These are phyloP conservation scores for Mitosporidium daphniae DNA, from an alignment of 371 early-diverging fungal genomes.

Conservation along the genomic window DNA sequence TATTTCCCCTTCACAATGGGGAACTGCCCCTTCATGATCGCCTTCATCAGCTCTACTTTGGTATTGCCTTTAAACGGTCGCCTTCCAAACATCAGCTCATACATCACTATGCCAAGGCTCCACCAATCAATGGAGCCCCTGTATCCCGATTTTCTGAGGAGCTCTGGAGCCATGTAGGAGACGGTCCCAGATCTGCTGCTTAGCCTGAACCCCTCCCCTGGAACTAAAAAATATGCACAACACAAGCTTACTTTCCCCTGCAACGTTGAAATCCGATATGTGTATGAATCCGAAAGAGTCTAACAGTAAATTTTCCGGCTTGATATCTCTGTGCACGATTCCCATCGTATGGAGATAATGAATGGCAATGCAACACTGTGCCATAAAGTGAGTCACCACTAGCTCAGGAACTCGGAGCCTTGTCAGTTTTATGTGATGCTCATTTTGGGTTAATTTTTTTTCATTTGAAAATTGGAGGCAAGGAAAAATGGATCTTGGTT, in stretches of 20 bases:
- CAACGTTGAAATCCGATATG: slow-evolving; percentile 38
- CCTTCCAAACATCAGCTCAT: slow-evolving; percentile 2
- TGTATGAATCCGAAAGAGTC: slow-evolving; percentile 46
- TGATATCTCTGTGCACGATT: slow-evolving; percentile 66
- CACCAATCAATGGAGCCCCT: slow-evolving; percentile 11
- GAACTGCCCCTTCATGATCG: slow-evolving; percentile 1
- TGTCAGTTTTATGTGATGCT: too few species aligned
- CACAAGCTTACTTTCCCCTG: slow-evolving; percentile 16
- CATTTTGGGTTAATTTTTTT: too few species aligned
- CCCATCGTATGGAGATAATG: slow-evolving; percentile 57
- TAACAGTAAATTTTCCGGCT: slow-evolving; percentile 69
- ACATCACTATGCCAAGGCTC: slow-evolving; percentile 1
- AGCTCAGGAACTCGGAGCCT: slow-evolving; percentile 28
- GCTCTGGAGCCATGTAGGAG: slow-evolving; percentile 20
- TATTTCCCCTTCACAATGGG: slow-evolving; percentile 1
- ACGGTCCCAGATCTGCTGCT: not conserved
- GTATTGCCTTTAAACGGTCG: slow-evolving; percentile 3
- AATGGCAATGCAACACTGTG: slow-evolving; percentile 43
- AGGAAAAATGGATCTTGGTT: slow-evolving; percentile 31
- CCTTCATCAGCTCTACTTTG: slow-evolving; percentile 2
- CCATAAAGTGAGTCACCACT: slow-evolving; percentile 31
- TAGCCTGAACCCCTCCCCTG: not conserved
- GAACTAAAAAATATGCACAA: not conserved
- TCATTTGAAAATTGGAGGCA: too few species aligned
- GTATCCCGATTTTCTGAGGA: slow-evolving; percentile 25